Base-by-base conservation (phyloP, 1,139 yeast genomes). In the Pichia sp. region DNA sequence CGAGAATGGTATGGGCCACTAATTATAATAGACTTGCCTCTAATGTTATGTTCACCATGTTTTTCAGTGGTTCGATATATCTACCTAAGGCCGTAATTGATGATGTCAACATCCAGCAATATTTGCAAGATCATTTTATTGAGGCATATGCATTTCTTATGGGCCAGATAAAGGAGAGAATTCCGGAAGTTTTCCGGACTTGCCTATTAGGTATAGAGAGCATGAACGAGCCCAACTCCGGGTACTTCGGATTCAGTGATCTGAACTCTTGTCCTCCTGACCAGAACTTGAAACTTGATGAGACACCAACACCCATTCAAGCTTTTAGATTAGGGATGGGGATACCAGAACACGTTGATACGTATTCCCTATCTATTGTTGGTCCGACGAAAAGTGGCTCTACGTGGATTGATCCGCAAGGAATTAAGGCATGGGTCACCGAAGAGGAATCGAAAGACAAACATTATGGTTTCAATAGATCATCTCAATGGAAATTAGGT, bases 1-100 rank as follows among this genome's bases (percentile, higher is more conserved):
- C 87, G 6, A 83, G 84, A 51, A 88, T 88, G 97, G 66, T 86
- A 29, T 88, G 97, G 97, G 79, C 95, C 0, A 79, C 96, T 1
- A 88, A 88, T 58, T 87, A 87, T 51, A 72, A 68, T 44, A 66
- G 94, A 22, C 62, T 86, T 42, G 95, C 88, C 0, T 67, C 84
- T 17, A 72, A 77, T 45, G 78, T 83, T 7, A 84, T 88, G 91
- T 86, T 86, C 56, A 83, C 95, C 0, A 56, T 85, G 47, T 88
- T 88, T 53, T 87, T 83, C 58, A 80, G 83, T 1, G 97, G 97
- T 3, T 66, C 62, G 47, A 53, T 66, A 49, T 59, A 79, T 65
- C 67, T 88, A 69, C 42, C 96, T 87, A 69, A 79, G 36, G 76
- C 91, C 42, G 60, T 64, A 6, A 66, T 88, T 22, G 71, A 87